phyloP scores from a whole-genome alignment of 495 filamentous ascomycete species.

The Penicillium diatomitis region DNA sequence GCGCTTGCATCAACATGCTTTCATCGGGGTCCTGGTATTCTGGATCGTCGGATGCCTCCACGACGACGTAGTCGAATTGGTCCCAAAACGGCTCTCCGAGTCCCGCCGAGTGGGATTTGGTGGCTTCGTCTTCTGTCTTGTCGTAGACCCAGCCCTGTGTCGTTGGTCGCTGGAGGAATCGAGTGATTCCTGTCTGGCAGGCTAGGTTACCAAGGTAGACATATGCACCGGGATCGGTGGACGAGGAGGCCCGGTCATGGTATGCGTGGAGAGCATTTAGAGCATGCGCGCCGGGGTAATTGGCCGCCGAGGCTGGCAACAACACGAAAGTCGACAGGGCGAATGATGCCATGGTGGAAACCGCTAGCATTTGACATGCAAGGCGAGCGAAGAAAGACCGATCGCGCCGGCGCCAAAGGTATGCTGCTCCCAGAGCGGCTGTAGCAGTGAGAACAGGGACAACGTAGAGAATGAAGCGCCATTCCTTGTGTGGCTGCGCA shows the following conservation, averaged over 20 bases:
- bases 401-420: constrained; percentile 58
- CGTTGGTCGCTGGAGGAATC: constrained; percentile 54
- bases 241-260: constrained; percentile 11
- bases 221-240: constrained; percentile 14
- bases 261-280: constrained; percentile 43
- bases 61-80: constrained; percentile 70
- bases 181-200: constrained; percentile 90
- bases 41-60: constrained; percentile 47
- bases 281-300: constrained; percentile 82
- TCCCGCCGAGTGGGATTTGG: constrained; percentile 32
- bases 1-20: constrained; percentile 2
- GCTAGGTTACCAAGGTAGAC: constrained; percentile 80
- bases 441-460: constrained; percentile 72
- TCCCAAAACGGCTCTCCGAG: constrained; percentile 59
- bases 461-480: constrained; percentile 87
- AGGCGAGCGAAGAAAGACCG: constrained; percentile 38
- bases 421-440: constrained; percentile 63
- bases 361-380: constrained; percentile 45
- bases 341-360: constrained; percentile 54
- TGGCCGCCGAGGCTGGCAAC: constrained; percentile 59
- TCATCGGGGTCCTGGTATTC: constrained; percentile 12
- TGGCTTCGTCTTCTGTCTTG: constrained; percentile 40
- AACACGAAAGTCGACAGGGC: constrained; percentile 53
- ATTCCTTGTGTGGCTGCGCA: constrained; percentile 86
- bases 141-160: constrained; percentile 42